Evolutionary conservation across 345 rosid species (phyloP), one percentile per base, ranked within the genome.

Genomic region (Atalantia buxifolia): DNA sequence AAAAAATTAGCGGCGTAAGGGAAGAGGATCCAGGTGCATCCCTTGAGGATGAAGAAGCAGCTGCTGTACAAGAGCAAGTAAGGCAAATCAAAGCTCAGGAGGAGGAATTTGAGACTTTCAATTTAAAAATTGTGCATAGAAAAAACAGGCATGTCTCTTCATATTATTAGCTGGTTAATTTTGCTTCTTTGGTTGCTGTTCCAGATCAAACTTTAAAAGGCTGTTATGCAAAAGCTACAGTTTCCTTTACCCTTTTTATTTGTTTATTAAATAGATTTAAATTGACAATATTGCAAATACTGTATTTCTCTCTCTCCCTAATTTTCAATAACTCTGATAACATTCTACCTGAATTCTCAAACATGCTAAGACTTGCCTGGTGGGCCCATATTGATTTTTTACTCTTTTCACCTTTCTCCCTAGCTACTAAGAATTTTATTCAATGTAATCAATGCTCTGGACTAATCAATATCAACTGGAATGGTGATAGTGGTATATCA

Each of bases 101-200:
- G 76, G 99, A 93, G 78, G 99, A 97, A 83, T 97, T 94, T 84
- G 99, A 97, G 87, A 94, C 98, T 72, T 97, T 97, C 88, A 87
- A 93, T 85, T 97, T 97, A 60, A 93, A 93, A 89, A 92, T 97
- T 71, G 99, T 97, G 79, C 98, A 97, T 69, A 87, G 99, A 75
- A 97, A 94, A 88, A 97, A 97, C 92, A 94, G 98, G 99, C 85
- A 90, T 79, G 88, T 64, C 71, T 33, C 69, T 74, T 78, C 71
- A 12, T 73, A 56, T 40, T 84, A 64, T 79, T 81, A 45, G 35
- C 59, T 76, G 27, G 50, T 76, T 16, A 35, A 28, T 19, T 30
- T 38, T 33, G 50, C 63, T 36, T 73, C 66, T 33, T 35, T 50
- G 5, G 72, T 71, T 16, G 2, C 72, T 66, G 66, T 25, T 69